These are phyloP conservation scores for Vigna hirtella DNA, from an alignment of 306 rosid genomes.

Conservation along the genomic window DNA sequence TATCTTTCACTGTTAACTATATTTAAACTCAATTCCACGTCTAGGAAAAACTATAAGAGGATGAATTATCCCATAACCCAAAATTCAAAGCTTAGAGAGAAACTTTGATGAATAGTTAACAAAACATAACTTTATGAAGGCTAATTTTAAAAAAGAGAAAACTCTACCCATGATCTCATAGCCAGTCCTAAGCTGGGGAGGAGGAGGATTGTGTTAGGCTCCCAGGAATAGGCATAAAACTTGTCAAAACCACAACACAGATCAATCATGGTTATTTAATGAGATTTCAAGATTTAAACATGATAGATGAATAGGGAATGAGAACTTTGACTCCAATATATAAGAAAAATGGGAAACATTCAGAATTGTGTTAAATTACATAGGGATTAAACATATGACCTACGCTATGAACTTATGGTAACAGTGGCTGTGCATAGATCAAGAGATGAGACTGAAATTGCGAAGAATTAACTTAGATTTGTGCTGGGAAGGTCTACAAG, in stretches of 20 bases:
- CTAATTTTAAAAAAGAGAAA: neutral
- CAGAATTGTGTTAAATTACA: neutral
- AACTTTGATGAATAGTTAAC: neutral
- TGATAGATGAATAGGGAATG: neutral
- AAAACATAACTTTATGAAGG: neutral
- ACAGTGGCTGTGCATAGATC: neutral
- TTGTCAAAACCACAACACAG: neutral
- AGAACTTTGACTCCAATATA: neutral
- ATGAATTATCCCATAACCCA: neutral
- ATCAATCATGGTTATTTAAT: neutral
- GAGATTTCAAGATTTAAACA: neutral
- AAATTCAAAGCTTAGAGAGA: neutral
- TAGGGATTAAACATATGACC: neutral
- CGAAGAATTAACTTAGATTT: neutral
- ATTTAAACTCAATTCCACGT: neutral
- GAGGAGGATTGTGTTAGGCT: neutral
- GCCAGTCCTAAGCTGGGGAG: neutral
- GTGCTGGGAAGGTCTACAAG: neutral
- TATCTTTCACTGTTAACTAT: neutral
- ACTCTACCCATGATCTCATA: neutral
- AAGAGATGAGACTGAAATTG: neutral
- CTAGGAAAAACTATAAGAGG: neutral
- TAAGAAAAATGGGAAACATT: neutral
- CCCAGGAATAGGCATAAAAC: neutral
- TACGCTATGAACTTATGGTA: neutral